Evolutionary conservation across 2,329 filamentous ascomycete genomes (phyloP), one percentile per base, ranked within the genome.

Genomic region (Fusarium keratoplasticum): DNA sequence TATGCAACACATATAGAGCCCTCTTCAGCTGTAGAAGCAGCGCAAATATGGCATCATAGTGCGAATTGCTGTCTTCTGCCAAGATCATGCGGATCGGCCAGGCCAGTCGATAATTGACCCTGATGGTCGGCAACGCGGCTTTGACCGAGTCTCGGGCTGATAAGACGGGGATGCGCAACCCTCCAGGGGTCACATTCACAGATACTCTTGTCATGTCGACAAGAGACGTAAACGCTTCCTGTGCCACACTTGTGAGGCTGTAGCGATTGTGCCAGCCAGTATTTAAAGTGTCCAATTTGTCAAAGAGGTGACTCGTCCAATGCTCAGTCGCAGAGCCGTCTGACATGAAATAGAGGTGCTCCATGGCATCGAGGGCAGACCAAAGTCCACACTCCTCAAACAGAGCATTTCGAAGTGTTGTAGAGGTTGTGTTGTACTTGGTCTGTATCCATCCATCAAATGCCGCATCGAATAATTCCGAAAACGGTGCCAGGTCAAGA

Each of bases 231-330:
- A 95, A 95, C 0, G 93, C 91, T 65, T 92, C 91, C 67, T 95
- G 93, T 1, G 93, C 91, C 2, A 95, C 83, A 74, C 95, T 94
- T 0, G 93, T 96, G 31, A 98, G 85, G 1, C 93, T 87, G 78
- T 96, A 97, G 22, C 91, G 90, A 80, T 98, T 95, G 70, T 92
- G 92, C 95, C 95, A 98, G 38, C 84, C 84, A 7, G 79, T 82
- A 79, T 84, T 87, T 18, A 87, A 77, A 2, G 84, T 86, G 74
- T 96, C 93, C 52, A 98, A 88, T 58, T 93, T 91, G 64, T 92
- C 89, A 78, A 98, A 98, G 1, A 98, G 81, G 14, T 89, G 88
- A 29, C 87, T 87, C 14, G 92, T 89, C 75, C 98, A 92, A 0
- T 84, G 82, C 55, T 92, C 89, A 2, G 92, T 89, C 1, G 91